phyloP scores from a whole-genome alignment of 441 rosid genomes.

The Macaranga tanarius region DNA sequence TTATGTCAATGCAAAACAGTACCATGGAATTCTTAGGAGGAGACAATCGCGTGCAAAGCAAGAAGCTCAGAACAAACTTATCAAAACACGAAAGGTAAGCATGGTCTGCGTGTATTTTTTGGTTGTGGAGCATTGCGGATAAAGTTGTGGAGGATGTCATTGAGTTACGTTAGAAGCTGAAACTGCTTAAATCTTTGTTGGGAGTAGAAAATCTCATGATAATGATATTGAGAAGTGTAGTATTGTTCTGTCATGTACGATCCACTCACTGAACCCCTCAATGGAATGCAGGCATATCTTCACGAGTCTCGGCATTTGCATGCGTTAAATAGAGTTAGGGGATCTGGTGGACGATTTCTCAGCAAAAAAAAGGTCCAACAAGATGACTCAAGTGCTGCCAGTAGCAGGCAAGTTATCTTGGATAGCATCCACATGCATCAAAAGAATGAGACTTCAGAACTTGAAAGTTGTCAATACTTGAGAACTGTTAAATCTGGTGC shows the following conservation, averaged over 20 bases:
- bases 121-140: not conserved
- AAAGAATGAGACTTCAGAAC: constrained; percentile 9
- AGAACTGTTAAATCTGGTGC: constrained; percentile 15
- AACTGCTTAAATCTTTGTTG: not conserved
- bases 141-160: not conserved
- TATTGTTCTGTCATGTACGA: not conserved
- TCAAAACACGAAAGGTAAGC: constrained; percentile 40
- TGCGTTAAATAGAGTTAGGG: constrained; percentile 46
- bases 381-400: constrained; percentile 7
- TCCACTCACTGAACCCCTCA: not conserved
- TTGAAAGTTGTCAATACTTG: constrained; percentile 8
- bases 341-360: constrained; percentile 54
- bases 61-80: constrained; percentile 44
- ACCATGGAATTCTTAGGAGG: constrained; percentile 50
- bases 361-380: constrained; percentile 39
- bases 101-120: not conserved
- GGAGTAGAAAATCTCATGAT: not conserved
- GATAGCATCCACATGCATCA: constrained; percentile 14
- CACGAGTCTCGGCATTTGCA: constrained; percentile 53
- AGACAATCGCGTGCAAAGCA: constrained; percentile 50
- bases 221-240: not conserved
- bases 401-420: not conserved
- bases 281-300: constrained; percentile 45
- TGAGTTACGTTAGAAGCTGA: not conserved
- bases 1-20: constrained; percentile 49